These are phyloP conservation scores for Cytospora schulzeri DNA, from an alignment of 2,329 filamentous ascomycete genomes.

Conservation along the genomic window DNA sequence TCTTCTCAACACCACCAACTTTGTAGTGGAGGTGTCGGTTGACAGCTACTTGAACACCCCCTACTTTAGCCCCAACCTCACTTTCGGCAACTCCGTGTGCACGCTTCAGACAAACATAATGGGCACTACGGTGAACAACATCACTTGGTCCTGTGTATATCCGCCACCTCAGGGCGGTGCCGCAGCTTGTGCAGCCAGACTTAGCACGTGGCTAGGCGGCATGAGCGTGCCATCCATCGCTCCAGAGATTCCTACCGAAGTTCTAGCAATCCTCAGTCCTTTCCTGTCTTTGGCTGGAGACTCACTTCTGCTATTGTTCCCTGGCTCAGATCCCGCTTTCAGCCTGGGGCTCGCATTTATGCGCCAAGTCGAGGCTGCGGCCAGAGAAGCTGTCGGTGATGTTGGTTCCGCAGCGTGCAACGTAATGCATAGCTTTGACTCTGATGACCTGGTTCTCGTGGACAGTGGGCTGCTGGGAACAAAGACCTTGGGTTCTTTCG, in stretches of 20 bases:
- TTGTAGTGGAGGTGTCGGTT: conserved; percentile 29
- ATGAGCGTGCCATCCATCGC: conserved; percentile 7
- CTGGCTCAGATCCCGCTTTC: conserved; percentile 28
- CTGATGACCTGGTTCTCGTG: conserved; percentile 29
- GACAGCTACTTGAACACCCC: conserved; percentile 24
- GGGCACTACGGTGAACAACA: conserved; percentile 23
- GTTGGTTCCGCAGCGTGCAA: conserved; percentile 29
- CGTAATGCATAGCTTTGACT: conserved; percentile 30
- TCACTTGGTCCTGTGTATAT: conserved; percentile 31
- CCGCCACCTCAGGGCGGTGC: conserved; percentile 30
- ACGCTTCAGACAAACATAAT: conserved; percentile 16
- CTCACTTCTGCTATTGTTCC: conserved; percentile 28
- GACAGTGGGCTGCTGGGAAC: conserved; percentile 29
- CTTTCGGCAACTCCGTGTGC: conserved; percentile 30
- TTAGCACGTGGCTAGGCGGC: conserved; percentile 29
- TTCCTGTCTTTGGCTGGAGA: conserved; percentile 28
- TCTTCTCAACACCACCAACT: conserved; percentile 27
- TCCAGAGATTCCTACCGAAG: conserved; percentile 23
- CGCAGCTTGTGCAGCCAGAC: conserved; percentile 28
- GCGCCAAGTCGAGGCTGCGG: conserved; percentile 26
- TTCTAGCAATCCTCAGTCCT: conserved; percentile 28
- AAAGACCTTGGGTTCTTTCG: conserved; percentile 31
- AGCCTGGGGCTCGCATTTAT: conserved; percentile 29
- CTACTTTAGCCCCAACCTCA: conserved; percentile 26
- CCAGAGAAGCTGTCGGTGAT: conserved; percentile 27